phyloP scores from a whole-genome alignment of 169 alveolate species.

The Plasmodium sp. region DNA sequence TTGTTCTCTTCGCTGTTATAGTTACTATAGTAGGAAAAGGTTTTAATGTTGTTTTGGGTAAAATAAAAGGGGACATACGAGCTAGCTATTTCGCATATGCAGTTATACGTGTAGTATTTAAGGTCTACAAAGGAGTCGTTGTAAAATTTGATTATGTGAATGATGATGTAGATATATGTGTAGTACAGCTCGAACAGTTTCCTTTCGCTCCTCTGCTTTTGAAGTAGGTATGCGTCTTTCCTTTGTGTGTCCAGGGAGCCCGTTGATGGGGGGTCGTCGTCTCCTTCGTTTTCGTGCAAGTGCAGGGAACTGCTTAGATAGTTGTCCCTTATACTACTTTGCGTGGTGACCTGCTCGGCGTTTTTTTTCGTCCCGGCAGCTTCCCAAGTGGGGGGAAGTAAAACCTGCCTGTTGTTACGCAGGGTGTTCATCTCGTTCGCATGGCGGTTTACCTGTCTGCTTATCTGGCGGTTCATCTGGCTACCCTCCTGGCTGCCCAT shows the following conservation, averaged over 20 bases:
- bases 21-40: slow-evolving; percentile 71
- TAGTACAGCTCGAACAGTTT: slow-evolving; percentile 68
- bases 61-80: slow-evolving; percentile 75
- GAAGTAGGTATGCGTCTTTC: slow-evolving; percentile 1
- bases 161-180: slow-evolving; percentile 57
- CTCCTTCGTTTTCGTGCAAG: not conserved
- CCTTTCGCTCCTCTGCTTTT: slow-evolving; percentile 60
- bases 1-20: slow-evolving; percentile 35
- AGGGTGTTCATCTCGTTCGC: not conserved
- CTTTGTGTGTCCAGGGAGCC: not conserved
- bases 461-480: not conserved
- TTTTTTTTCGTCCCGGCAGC: not conserved
- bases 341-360: not conserved
- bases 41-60: slow-evolving; percentile 50
- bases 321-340: not conserved
- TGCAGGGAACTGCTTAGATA: not conserved
- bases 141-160: slow-evolving; percentile 67
- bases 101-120: slow-evolving; percentile 60
- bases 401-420: not conserved
- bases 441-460: not conserved
- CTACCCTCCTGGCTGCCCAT: too few species aligned
- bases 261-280: not conserved
- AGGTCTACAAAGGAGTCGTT: slow-evolving; percentile 63
- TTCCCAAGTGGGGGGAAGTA: not conserved
- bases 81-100: slow-evolving; percentile 74